A percentile compares a stretch with the other conserved stretches of the same genome.
Conservation (phyloP, 1,284 basidiomycete genomes). For the Wolfiporia cocos region DNA sequence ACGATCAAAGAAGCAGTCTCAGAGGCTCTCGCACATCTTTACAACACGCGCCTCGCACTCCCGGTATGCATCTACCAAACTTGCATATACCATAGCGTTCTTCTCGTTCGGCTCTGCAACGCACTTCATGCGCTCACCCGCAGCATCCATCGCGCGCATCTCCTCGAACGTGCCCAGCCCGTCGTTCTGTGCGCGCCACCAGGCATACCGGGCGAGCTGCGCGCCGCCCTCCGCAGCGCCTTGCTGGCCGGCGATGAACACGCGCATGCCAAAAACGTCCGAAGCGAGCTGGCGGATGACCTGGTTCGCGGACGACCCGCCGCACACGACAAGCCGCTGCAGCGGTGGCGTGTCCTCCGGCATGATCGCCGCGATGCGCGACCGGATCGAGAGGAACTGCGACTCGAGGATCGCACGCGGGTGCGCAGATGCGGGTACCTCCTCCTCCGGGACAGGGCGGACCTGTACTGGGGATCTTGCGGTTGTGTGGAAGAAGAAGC, state of each 20-base stretch:
- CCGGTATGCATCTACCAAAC: conserved; percentile 30
- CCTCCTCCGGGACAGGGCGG: conserved; percentile 27
- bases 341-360: conserved; percentile 52
- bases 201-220: conserved; percentile 61
- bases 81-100: conserved; percentile 25
- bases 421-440: conserved; percentile 47
- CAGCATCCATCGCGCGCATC: conserved; percentile 43
- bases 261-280: conserved; percentile 72
- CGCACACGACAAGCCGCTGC: conserved; percentile 70
- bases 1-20: background rate
- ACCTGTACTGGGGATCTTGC: conserved; percentile 13
- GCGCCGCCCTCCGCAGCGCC: conserved; percentile 70
- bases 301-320: conserved; percentile 74
- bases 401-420: conserved; percentile 84
- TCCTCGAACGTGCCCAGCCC: conserved; percentile 54
- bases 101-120: conserved; percentile 50
- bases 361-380: conserved; percentile 63
- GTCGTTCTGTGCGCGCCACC: conserved; percentile 49
- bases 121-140: conserved; percentile 43
- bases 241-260: conserved; percentile 63
- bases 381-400: conserved; percentile 77
- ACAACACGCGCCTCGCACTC: conserved; percentile 36
- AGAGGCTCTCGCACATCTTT: conserved; percentile 17
- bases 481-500: conserved; percentile 52
- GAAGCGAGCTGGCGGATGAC: conserved; percentile 74